phyloP scores from a whole-genome alignment of 2,329 filamentous ascomycete genomes.

The Endoconidiophora laricicola region DNA sequence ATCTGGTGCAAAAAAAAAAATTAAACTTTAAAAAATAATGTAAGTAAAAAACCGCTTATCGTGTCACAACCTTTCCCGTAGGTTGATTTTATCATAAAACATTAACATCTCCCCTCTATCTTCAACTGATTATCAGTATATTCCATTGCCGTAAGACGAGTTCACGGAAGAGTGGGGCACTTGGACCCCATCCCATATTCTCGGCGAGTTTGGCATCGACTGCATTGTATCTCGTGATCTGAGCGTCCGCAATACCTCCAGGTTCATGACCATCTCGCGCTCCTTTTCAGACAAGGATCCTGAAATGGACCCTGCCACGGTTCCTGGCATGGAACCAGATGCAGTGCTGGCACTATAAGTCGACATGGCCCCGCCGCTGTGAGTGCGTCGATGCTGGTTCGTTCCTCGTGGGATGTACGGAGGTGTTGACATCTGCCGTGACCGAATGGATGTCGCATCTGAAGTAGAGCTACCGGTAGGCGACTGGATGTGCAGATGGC shows the following conservation, averaged over 20 bases:
- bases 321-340: neutral
- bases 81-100: no score
- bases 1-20: no score
- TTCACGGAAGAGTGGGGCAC: neutral
- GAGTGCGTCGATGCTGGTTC: constrained; percentile 18
- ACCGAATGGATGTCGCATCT: constrained; percentile 13
- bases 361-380: constrained; percentile 22
- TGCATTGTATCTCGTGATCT: constrained; percentile 1
- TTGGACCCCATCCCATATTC: neutral
- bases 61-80: no score
- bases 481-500: constrained; percentile 15
- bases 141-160: constrained; percentile 1
- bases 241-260: constrained; percentile 8
- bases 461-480: constrained; percentile 11
- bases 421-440: constrained; percentile 15
- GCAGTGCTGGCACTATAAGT: constrained; percentile 18
- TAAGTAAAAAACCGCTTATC: no score
- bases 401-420: constrained; percentile 1
- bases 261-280: constrained; percentile 1
- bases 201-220: neutral
- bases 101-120: neutral
- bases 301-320: no score
- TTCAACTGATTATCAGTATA: neutral
- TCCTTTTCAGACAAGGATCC: constrained; percentile 5
- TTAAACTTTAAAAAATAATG: no score